Evolutionary conservation across 129 eudicot genomes (phyloP).

Genomic region (Calendula officinalis): DNA sequence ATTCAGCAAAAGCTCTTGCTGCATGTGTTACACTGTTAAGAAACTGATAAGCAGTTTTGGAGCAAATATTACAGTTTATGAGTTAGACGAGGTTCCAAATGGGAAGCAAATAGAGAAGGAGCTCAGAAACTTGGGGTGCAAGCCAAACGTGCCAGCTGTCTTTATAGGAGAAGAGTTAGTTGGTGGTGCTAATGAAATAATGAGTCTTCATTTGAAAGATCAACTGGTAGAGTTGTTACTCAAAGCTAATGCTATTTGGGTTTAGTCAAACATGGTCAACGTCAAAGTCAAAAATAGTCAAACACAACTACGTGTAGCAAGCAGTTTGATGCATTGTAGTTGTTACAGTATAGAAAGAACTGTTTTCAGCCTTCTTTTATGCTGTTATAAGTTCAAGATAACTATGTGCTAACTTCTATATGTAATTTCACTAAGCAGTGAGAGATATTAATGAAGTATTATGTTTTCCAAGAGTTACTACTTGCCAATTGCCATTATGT

Average conservation of each 20-base stretch:
- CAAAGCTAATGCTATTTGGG: conserved; percentile 79
- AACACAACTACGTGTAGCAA: background rate
- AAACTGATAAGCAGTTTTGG: conserved; percentile 59
- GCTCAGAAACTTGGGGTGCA: conserved; percentile 43
- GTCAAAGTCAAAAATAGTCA: background rate
- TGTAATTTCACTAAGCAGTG: conserved; percentile 28
- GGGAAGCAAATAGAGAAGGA: conserved; percentile 53
- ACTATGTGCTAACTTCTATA: conserved; percentile 23
- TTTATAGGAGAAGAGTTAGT: conserved; percentile 35
- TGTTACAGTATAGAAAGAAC: conserved; percentile 1
- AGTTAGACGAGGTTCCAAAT: conserved; percentile 51
- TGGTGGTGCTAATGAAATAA: too few relatives aligned
- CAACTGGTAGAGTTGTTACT: conserved; percentile 61
- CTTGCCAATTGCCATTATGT: background rate
- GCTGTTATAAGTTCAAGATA: conserved; percentile 1
- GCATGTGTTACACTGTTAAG: conserved; percentile 56
- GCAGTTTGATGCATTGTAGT: conserved; percentile 18
- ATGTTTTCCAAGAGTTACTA: conserved; percentile 4
- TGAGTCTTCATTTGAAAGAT: conserved; percentile 58
- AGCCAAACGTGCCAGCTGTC: conserved; percentile 64
- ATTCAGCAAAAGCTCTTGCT: conserved; percentile 32
- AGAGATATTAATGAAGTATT: background rate
- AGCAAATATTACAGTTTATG: conserved; percentile 56
- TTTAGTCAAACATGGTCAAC: conserved; percentile 28
- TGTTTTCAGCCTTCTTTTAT: conserved; percentile 13